These are phyloP conservation scores for Nicotiana paniculata DNA, from an alignment of 257 asterid genomes.

Conservation along the genomic window DNA sequence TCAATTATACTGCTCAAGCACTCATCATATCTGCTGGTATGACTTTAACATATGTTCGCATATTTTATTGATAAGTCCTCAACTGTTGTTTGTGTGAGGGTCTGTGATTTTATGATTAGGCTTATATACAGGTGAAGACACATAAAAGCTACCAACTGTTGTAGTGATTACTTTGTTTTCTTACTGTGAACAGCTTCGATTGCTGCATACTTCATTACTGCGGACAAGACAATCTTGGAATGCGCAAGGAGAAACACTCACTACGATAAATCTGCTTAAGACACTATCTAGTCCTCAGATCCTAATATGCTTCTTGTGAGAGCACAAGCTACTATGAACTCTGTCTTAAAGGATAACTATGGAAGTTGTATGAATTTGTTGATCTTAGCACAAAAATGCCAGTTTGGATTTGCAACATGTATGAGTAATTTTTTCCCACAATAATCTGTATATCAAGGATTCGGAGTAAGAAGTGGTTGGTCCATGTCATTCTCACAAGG, in stretches of 20 bases:
- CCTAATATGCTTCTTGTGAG: background rate
- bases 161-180: background rate
- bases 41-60: constrained; percentile 10
- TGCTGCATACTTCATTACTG: constrained; percentile 80
- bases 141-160: background rate
- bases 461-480: background rate
- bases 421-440: background rate
- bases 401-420: background rate
- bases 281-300: background rate
- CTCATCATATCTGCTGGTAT: constrained; percentile 72
- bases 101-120: background rate
- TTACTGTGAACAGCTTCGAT: constrained; percentile 52
- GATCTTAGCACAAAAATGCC: background rate
- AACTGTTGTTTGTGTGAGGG: background rate
- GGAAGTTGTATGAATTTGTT: background rate
- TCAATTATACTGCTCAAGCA: constrained; percentile 80
- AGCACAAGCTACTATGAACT: background rate
- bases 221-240: constrained; percentile 74
- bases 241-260: constrained; percentile 65
- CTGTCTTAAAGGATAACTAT: background rate
- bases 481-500: background rate
- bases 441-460: background rate
- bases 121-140: background rate
- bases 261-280: constrained; percentile 34
- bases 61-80: background rate